Conservation (phyloP, 2,329 filamentous ascomycete species). For the Penicillium sp. region DNA sequence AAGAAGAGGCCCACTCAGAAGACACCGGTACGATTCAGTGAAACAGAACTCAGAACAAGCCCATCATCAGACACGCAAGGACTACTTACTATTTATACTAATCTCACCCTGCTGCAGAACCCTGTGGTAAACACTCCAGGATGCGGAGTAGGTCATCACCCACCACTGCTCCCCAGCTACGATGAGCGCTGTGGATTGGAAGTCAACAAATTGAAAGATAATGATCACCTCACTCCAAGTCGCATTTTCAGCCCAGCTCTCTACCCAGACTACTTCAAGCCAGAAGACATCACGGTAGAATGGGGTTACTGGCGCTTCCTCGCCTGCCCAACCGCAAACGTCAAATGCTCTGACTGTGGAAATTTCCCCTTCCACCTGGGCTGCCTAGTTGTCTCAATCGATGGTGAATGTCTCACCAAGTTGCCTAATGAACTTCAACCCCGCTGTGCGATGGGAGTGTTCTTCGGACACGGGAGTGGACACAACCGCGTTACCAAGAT, state of each 20-base stretch:
- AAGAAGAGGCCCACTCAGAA: not conserved
- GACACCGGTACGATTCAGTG: not conserved
- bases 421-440: not conserved
- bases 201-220: not conserved
- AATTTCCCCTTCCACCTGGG: conserved; percentile 10
- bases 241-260: not conserved
- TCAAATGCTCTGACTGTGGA: conserved; percentile 9
- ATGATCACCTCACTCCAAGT: not conserved
- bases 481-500: conserved; percentile 8
- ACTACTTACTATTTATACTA: not conserved
- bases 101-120: not conserved
- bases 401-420: not conserved
- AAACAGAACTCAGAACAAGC: not conserved
- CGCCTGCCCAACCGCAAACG: conserved; percentile 5
- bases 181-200: not conserved
- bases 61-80: not conserved
- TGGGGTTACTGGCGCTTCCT: conserved; percentile 7
- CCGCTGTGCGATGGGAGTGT: conserved; percentile 12
- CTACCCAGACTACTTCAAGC: conserved; percentile 1
- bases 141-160: not conserved
- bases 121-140: not conserved
- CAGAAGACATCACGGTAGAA: conserved; percentile 7
- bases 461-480: conserved; percentile 9
- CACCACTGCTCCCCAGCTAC: not conserved
- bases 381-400: conserved; percentile 4